These are phyloP conservation scores for Meyerozyma guilliermondii DNA, from an alignment of 1,139 yeast species.

Conservation along the genomic window DNA sequence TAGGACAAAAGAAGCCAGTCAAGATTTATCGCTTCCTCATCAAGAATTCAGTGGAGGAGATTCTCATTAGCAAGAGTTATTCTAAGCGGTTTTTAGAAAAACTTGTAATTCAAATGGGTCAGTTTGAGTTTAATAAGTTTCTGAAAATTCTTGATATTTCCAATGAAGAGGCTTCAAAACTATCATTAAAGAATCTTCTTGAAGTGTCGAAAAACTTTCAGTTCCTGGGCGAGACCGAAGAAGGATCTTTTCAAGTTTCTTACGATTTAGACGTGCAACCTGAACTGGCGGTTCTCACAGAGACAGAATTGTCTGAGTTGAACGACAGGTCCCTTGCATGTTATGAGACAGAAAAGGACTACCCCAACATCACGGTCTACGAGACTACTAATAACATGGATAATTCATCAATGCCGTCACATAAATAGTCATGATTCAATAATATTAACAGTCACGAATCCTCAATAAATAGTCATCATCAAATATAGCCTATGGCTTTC, in stretches of 20 bases:
- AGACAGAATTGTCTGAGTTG: conserved; percentile 47
- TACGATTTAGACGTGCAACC: conserved; percentile 6
- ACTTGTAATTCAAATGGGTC: conserved; percentile 80
- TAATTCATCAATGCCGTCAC: conserved; percentile 6
- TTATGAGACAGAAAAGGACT: conserved; percentile 27
- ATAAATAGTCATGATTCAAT: background rate
- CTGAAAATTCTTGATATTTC: conserved; percentile 16
- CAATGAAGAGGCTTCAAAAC: conserved; percentile 12
- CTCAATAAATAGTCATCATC: background rate
- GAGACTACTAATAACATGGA: conserved; percentile 46
- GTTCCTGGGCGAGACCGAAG: conserved; percentile 10
- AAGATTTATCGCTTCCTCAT: conserved; percentile 73
- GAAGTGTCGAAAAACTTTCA: conserved; percentile 23
- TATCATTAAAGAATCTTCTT: conserved; percentile 21
- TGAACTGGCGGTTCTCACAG: conserved; percentile 12
- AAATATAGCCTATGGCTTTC: conserved; percentile 15
- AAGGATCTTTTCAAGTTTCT: conserved; percentile 8
- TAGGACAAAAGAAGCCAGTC: conserved; percentile 85
- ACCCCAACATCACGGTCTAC: conserved; percentile 44
- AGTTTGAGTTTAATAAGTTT: conserved; percentile 52
- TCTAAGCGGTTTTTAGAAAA: conserved; percentile 76
- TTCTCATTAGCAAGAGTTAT: conserved; percentile 70
- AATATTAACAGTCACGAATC: background rate
- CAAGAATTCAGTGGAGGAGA: conserved; percentile 76
- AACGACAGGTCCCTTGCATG: conserved; percentile 49